These are phyloP conservation scores for Trichoderma reesei DNA, from an alignment of 495 filamentous ascomycete species.

Conservation along the genomic window DNA sequence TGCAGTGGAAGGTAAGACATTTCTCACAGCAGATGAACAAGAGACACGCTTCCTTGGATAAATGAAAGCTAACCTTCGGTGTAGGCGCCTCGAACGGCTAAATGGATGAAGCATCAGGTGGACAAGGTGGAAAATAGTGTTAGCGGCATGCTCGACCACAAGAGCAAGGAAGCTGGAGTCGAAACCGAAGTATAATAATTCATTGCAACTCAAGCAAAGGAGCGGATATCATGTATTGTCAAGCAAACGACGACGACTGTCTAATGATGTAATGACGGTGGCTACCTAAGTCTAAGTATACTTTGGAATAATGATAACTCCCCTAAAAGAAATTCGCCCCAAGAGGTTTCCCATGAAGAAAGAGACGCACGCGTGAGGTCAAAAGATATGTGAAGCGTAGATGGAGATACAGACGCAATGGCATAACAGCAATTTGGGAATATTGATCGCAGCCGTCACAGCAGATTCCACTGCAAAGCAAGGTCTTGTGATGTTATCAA, in stretches of 20 bases:
- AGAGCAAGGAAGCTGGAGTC: slow-evolving; percentile 47
- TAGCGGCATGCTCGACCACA: slow-evolving; percentile 41
- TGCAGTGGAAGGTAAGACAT: slow-evolving; percentile 49
- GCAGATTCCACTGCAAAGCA: no score
- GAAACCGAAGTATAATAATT: slow-evolving; percentile 47
- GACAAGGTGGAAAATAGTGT: slow-evolving; percentile 45
- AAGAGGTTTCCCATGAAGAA: neutral
- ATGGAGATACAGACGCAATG: neutral
- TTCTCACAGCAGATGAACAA: no score
- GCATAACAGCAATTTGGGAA: neutral
- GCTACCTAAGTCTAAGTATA: neutral
- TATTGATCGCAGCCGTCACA: neutral
- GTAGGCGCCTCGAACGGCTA: slow-evolving; percentile 35
- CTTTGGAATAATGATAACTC: neutral
- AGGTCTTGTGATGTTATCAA: neutral
- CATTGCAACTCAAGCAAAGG: neutral
- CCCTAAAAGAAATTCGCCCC: neutral
- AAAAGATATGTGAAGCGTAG: no score
- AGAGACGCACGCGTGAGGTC: neutral
- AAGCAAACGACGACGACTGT: neutral
- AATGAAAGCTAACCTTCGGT: neutral
- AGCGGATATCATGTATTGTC: neutral
- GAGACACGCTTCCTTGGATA: neutral
- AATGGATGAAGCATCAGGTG: slow-evolving; percentile 50
- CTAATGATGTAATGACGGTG: neutral